Evolutionary conservation across 1,284 basidiomycete species (phyloP).

Genomic region (Cutaneotrichosporon sp.): DNA sequence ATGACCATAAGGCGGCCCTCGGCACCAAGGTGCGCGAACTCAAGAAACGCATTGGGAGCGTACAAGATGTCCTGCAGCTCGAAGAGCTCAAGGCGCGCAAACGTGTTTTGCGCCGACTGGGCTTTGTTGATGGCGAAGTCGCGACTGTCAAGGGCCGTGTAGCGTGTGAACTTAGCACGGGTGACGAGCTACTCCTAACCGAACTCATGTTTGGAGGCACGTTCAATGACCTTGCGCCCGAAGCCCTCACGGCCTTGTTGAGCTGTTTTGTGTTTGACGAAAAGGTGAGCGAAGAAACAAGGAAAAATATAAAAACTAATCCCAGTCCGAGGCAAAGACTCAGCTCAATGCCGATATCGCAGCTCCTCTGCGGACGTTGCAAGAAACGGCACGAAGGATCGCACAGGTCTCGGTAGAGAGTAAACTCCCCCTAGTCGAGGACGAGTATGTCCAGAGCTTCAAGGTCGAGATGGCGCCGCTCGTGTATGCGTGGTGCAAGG

Average conservation of each 20-base stretch:
- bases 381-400: conserved; percentile 90
- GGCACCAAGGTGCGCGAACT: conserved; percentile 70
- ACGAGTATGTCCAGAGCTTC: conserved; percentile 95
- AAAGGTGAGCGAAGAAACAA: conserved; percentile 64
- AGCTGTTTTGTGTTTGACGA: conserved; percentile 98
- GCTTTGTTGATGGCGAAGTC: conserved; percentile 88
- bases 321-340: conserved; percentile 79
- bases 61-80: conserved; percentile 89
- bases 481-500: conserved; percentile 95
- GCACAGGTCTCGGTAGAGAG: conserved; percentile 93
- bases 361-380: conserved; percentile 86
- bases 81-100: conserved; percentile 97
- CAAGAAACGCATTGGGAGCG: conserved; percentile 80
- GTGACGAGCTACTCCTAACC: conserved; percentile 92
- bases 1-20: conserved; percentile 71
- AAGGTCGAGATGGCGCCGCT: conserved; percentile 98
- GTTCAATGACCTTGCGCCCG: conserved; percentile 85
- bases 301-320: background rate
- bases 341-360: conserved; percentile 91
- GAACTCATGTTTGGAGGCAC: conserved; percentile 97
- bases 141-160: conserved; percentile 98
- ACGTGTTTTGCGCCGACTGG: conserved; percentile 85
- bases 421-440: conserved; percentile 82
- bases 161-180: conserved; percentile 96
- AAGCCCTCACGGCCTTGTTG: conserved; percentile 87